Evolutionary conservation across 768 basidiomycete species (phyloP), one percentile per base, ranked within the genome.

Genomic region (Austroboletus eburneus): DNA sequence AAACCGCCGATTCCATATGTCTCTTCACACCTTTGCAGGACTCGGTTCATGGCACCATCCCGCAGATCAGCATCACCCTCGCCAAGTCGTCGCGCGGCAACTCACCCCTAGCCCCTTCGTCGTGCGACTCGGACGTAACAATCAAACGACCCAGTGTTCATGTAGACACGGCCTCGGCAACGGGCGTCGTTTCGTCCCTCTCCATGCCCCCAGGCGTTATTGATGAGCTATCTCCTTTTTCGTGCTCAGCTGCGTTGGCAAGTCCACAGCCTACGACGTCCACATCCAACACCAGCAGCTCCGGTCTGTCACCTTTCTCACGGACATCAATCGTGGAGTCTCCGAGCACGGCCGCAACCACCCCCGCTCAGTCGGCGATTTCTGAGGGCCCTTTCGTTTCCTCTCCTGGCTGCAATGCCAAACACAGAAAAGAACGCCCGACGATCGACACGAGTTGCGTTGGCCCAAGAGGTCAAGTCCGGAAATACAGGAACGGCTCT

Each of bases 391-490:
- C 39, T 7, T 42, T 54, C 23, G 18, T 23, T 35, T 59, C 52
- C 40, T 12, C 48, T 43, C 46, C 57, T 41, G 49, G 49, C 9
- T 49, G 48, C 25, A 49, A 53, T 50, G 8, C 50, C 35, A 65
- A 45, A 45, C 63, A 55, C 34, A 51, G 58, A 35, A 63, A 63
- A 36, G 60, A 63, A 36, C 62, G 63, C 32, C 62, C 62, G 27
- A 63, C 63, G 48, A 63, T 63, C 44, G 62, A 63, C 47, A 63
- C 62, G 44, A 63, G 62, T 54, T 59, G 57, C 42, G 63, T 58
- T 51, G 62, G 62, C 17, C 62, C 62, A 21, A 50, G 62, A 51
- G 62, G 62, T 17, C 62, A 63, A 27, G 62, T 63, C 25, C 60
- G 8, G 48, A 65, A 62, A 18, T 65, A 63, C 46, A 62, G 60